Evolutionary conservation across 2,329 filamentous ascomycete species (phyloP), one percentile per base, ranked within the genome.

Genomic region (Colletotrichum sp.): DNA sequence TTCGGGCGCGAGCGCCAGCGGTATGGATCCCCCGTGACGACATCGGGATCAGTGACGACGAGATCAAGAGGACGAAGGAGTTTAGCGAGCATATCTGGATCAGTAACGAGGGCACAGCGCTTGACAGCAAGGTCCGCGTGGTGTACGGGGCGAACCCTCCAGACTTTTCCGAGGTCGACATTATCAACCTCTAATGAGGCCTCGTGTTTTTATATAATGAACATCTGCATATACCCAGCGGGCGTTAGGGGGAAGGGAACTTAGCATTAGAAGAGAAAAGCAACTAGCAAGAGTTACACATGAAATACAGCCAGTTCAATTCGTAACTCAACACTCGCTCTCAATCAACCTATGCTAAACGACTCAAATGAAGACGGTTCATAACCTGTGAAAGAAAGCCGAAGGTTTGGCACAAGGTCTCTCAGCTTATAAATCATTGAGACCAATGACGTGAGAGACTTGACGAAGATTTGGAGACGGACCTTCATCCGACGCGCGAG

Each of bases 21-120:
- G 93, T 99, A 30, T 99, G 97, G 97, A 95, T 99, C 61, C 97
- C 97, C 0, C 92, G 94, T 13, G 97, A 99, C 82, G 94, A 97
- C 79, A 85, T 99, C 7, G 97, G 97, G 7, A 91, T 99, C 73
- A 96, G 95, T 79, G 95, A 98, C 80, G 96, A 99, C 79, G 97
- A 99, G 87, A 94, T 99, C 61, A 89, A 90, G 81, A 90, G 95
- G 44, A 98, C 96, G 8, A 90, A 93, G 78, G 89, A 90, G 64
- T 94, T 96, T 83, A 96, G 93, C 82, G 92, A 95, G 75, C 89
- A 92, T 77, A 94, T 99, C 69, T 98, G 96, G 95, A 96, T 99
- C 82, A 98, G 95, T 80, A 98, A 98, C 84, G 94, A 98, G 83
- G 96, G 96, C 75, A 96, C 96, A 25, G 95, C 95, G 12, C 87